phyloP scores from a whole-genome alignment of 1,139 yeast species.

The Taphrina communis region DNA sequence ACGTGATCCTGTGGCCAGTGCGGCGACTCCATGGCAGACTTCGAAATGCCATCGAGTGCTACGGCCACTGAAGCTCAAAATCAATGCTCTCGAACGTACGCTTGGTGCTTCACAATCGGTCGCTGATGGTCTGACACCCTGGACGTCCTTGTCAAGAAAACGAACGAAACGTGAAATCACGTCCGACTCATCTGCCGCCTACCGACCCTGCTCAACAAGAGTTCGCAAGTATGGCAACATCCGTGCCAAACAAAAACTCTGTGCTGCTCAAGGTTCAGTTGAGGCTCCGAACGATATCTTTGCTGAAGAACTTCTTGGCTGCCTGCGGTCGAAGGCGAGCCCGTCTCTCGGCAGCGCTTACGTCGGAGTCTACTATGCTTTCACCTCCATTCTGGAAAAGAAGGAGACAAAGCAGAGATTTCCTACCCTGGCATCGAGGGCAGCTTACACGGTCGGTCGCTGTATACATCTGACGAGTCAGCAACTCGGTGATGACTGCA shows the following conservation, averaged over 20 bases:
- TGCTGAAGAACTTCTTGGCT: slow-evolving; percentile 11
- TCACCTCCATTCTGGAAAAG: slow-evolving; percentile 24
- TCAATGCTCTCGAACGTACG: slow-evolving; percentile 33
- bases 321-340: slow-evolving; percentile 10
- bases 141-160: slow-evolving; percentile 4
- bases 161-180: not conserved
- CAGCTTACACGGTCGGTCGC: slow-evolving; percentile 31
- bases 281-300: not conserved
- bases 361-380: slow-evolving; percentile 34
- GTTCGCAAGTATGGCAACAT: slow-evolving; percentile 21
- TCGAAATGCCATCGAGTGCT: slow-evolving; percentile 39
- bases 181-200: slow-evolving; percentile 9
- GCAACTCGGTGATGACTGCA: not conserved
- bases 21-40: slow-evolving; percentile 33
- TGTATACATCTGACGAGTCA: slow-evolving; percentile 30
- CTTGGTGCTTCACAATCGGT: slow-evolving; percentile 19
- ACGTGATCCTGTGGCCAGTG: not conserved
- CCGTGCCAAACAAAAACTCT: slow-evolving; percentile 5
- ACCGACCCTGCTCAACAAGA: slow-evolving; percentile 10
- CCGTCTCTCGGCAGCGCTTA: slow-evolving; percentile 34
- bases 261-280: too few relatives aligned
- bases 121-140: slow-evolving; percentile 26
- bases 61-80: slow-evolving; percentile 39
- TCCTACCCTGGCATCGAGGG: slow-evolving; percentile 25
- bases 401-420: not conserved